Conservation (phyloP, 2,329 filamentous ascomycete genomes). For the Aspergillus sp. region DNA sequence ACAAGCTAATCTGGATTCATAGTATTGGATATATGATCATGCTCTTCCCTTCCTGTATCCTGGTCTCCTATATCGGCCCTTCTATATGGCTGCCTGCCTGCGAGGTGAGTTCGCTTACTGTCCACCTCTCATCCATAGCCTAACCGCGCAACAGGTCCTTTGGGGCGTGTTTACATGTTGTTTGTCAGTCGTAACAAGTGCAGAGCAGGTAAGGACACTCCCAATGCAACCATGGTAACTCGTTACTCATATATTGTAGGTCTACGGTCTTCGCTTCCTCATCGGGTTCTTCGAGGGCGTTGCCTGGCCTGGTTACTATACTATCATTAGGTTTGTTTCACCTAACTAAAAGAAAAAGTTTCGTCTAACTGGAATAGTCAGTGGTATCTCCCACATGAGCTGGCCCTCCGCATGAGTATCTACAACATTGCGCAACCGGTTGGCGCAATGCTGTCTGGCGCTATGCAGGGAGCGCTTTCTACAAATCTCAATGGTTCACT, state of each 20-base stretch:
- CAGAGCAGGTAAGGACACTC: not conserved
- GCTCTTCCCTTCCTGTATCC: not conserved
- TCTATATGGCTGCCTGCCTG: not conserved
- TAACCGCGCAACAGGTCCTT: not conserved
- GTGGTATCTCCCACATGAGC: not conserved
- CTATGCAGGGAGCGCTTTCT: conserved; percentile 8
- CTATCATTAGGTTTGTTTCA: not conserved
- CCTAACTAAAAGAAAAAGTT: not conserved
- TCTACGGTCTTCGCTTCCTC: not conserved
- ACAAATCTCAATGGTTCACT: conserved; percentile 4
- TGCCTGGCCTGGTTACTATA: not conserved
- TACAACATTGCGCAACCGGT: conserved; percentile 10
- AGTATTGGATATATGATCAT: not conserved
- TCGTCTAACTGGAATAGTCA: not conserved
- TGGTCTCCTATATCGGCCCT: not conserved
- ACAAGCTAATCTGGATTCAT: not conserved
- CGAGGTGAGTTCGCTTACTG: not conserved
- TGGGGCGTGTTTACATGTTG: not conserved
- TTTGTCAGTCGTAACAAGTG: not conserved
- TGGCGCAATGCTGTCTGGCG: conserved; percentile 8
- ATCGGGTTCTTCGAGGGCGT: not conserved
- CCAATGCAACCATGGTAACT: not conserved
- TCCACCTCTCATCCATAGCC: not conserved
- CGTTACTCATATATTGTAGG: not conserved
- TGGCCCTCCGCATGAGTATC: conserved; percentile 5